Evolutionary conservation across 1,284 basidiomycete genomes (phyloP), one percentile per base, ranked within the genome.

Genomic region (Trichosporon sp.): DNA sequence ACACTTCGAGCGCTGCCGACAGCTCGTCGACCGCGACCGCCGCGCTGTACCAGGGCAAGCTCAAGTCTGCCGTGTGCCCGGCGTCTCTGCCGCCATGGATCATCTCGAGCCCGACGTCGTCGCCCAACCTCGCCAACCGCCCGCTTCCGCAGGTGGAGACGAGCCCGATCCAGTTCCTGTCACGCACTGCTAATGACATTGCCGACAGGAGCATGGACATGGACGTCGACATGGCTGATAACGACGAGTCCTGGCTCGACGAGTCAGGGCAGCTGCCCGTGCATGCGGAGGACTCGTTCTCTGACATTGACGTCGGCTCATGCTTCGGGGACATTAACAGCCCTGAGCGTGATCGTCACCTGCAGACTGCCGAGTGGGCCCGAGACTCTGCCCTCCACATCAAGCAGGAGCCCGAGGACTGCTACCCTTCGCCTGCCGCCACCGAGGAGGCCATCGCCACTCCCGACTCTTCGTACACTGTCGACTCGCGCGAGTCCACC

Each of bases 351-450:
- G 80, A 81, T 62, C 73, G 76, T 27, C 75, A 76, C 31, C 67
- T 77, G 25, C 73, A 79, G 65, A 80, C 78, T 1, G 80, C 80
- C 32, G 77, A 76, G 25, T 81, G 80, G 80, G 79, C 80, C 7
- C 72, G 72, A 11, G 76, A 78, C 12, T 69, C 74, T 6, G 73
- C 64, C 2, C 66, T 78, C 65, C 67, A 66, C 25, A 73, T 81
- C 74, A 81, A 80, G 68, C 73, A 78, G 44, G 79, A 80, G 58
- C 75, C 75, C 0, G 69, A 70, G 31, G 76, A 77, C 62, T 80
- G 78, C 65, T 81, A 78, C 70, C 78, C 79, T 5, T 80, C 80
- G 0, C 80, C 80, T 1, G 67, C 75, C 2, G 73, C 77, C 5
- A 72, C 71, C 3, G 53, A 58, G 29, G 53, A 58, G 21, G 53